Evolutionary conservation across 2,329 filamentous ascomycete species (phyloP), one percentile per base, ranked within the genome.

Genomic region (Ceratocystiopsis brevicomis): DNA sequence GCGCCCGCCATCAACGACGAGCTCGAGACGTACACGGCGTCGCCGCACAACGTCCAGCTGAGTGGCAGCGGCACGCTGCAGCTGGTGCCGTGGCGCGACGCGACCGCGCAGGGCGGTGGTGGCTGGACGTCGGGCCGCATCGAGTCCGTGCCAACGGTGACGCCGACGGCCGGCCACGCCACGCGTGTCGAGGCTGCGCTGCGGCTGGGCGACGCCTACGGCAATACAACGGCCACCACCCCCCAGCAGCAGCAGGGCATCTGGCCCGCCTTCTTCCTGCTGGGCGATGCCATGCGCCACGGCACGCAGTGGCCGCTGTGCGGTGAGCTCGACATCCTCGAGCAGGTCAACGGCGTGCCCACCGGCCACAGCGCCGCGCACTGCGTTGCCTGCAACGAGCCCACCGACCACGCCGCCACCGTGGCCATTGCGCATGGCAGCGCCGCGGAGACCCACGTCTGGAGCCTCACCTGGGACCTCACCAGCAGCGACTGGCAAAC

Each of bases 1-100:
- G 67, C 72, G 48, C 68, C 78, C 55, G 77, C 76, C 56, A 70
- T 78, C 46, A 75, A 74, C 61, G 61, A 65, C 50, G 69, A 74
- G 51, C 50, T 65, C 15, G 59, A 75, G 53, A 59, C 57, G 4
- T 75, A 73, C 57, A 62, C 63, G 2, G 55, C 54, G 18, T 62
- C 59, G 43, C 62, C 56, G 48, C 47, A 50, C 18, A 74, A 73
- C 55, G 46, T 73, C 14, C 67, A 70, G 46, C 55, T 68, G 41
- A 69, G 62, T 34, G 70, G 69, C 33, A 61, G 61, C 35, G 57
- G 58, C 39, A 68, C 69, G 0, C 52, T 74, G 3, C 68, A 72
- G 52, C 55, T 75, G 39, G 59, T 72, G 25, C 70, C 71, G 2
- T 59, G 57, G 48, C 58, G 59, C 41, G 59, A 62, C 16, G 58